Conservation (phyloP, 345 rosid genomes). For the Barbarea vulgaris region DNA sequence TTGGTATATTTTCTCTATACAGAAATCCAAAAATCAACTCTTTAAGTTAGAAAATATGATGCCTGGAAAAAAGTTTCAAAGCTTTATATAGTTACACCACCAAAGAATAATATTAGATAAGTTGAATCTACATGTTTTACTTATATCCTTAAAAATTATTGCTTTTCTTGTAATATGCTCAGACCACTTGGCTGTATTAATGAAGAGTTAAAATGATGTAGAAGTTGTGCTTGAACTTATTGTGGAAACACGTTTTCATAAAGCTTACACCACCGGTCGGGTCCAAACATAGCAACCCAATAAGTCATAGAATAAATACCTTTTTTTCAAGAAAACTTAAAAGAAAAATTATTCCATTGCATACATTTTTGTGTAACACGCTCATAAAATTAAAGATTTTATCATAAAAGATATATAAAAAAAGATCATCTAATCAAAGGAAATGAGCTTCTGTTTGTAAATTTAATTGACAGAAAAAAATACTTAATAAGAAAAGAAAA, state of each 20-base stretch:
- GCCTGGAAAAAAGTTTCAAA: neutral
- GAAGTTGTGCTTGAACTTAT: constrained; percentile 29
- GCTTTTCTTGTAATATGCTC: constrained; percentile 36
- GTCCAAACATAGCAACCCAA: constrained; percentile 35
- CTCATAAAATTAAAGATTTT: neutral
- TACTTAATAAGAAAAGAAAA: neutral
- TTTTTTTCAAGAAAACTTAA: neutral
- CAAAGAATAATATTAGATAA: neutral
- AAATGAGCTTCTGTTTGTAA: neutral
- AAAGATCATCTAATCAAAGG: neutral
- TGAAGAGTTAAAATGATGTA: constrained; percentile 36
- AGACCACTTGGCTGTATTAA: constrained; percentile 39
- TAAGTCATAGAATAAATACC: constrained; percentile 15
- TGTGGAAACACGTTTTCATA: constrained; percentile 40
- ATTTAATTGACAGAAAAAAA: neutral
- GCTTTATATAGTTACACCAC: neutral
- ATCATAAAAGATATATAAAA: neutral
- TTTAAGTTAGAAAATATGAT: constrained; percentile 1
- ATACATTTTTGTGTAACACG: neutral
- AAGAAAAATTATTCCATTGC: constrained; percentile 5
- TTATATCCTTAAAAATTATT: neutral
- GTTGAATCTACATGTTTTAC: neutral
- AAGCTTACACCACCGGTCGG: constrained; percentile 37
- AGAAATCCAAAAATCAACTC: constrained; percentile 4
- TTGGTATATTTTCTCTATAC: neutral